Percentiles rank a stretch among this genome's conserved stretches.
These are phyloP conservation scores for Komagataella kurtzmanii DNA, from an alignment of 805 yeast species.

Conservation along the genomic window DNA sequence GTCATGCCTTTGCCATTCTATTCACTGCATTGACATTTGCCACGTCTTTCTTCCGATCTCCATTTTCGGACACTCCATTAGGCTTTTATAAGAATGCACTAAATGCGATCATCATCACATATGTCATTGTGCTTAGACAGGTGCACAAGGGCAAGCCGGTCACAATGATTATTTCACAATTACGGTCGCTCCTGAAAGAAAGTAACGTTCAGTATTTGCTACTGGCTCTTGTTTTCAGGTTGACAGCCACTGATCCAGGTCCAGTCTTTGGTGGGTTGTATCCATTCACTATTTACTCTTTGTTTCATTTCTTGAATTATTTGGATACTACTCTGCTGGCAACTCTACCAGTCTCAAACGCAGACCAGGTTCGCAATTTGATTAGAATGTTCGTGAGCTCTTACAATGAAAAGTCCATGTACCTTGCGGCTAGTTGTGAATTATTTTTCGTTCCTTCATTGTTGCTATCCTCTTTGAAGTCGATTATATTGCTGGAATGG, in stretches of 20 bases:
- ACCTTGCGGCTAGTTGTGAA: slow-evolving; percentile 33
- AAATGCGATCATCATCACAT: slow-evolving; percentile 42
- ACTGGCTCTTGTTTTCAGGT: slow-evolving; percentile 23
- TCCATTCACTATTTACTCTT: slow-evolving; percentile 49
- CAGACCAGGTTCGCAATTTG: slow-evolving; percentile 11
- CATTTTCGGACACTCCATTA: slow-evolving; percentile 14
- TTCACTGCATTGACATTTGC: slow-evolving; percentile 25
- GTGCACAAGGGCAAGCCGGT: slow-evolving; percentile 29
- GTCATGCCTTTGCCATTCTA: slow-evolving; percentile 37
- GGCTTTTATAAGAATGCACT: slow-evolving; percentile 29
- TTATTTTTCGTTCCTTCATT: slow-evolving; percentile 25
- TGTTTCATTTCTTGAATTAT: slow-evolving; percentile 53
- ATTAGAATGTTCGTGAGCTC: slow-evolving; percentile 20
- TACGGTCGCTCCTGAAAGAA: slow-evolving; percentile 22
- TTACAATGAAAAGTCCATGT: slow-evolving; percentile 28
- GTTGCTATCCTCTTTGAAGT: slow-evolving; percentile 25
- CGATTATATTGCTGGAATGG: slow-evolving; percentile 23
- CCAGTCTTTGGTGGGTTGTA: slow-evolving; percentile 33
- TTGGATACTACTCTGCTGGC: slow-evolving; percentile 41
- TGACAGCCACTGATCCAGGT: slow-evolving; percentile 26
- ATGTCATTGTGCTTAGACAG: slow-evolving; percentile 49
- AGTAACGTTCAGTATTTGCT: slow-evolving; percentile 55
- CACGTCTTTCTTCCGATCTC: slow-evolving; percentile 26
- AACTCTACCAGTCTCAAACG: slow-evolving; percentile 23
- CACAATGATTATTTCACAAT: slow-evolving; percentile 13